Evolutionary conservation across 306 rosid genomes (phyloP), one percentile per base, ranked within the genome.

Genomic region (Glycine soja): DNA sequence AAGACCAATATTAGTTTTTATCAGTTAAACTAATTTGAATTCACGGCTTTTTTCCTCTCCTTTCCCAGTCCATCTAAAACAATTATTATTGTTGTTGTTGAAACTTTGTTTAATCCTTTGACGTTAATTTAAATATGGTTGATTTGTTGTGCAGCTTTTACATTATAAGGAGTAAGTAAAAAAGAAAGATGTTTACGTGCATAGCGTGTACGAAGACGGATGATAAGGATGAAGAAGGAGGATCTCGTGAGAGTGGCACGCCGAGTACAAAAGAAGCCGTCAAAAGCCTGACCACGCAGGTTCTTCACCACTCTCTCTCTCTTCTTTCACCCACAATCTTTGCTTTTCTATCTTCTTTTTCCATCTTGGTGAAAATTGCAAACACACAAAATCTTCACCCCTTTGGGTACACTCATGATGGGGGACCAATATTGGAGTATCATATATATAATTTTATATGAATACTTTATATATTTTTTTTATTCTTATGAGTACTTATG

Each of bases 231-330:
- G 95, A 81, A 72, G 88, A 76, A 64, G 89, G 82, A 80, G 86
- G 88, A 67, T 90, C 78, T 75, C 93, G 95, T 70, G 98, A 93
- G 81, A 92, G 93, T 81, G 91, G 96, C 88, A 92, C 96, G 74
- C 98, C 98, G 74, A 94, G 85, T 90, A 90, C 97, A 72, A 91
- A 92, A 90, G 96, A 92, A 91, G 92, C 97, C 91, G 93, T 91
- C 93, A 94, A 94, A 90, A 90, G 97, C 89, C 93, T 94, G 83
- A 92, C 97, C 67, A 74, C 93, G 52, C 97, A 94, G 98, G 98
- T 94, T 84, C 89, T 76, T 78, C 79, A 57, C 52, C 78, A 10
- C 77, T 58, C 70, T 40, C 74, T 6, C 74, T 77, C 71, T 59
- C 56, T 10, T 4, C 67, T 61, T 12, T 30, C 67, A 32, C 59